Evolutionary conservation across 2,329 filamentous ascomycete genomes (phyloP).

Genomic region (Colletotrichum melonis): DNA sequence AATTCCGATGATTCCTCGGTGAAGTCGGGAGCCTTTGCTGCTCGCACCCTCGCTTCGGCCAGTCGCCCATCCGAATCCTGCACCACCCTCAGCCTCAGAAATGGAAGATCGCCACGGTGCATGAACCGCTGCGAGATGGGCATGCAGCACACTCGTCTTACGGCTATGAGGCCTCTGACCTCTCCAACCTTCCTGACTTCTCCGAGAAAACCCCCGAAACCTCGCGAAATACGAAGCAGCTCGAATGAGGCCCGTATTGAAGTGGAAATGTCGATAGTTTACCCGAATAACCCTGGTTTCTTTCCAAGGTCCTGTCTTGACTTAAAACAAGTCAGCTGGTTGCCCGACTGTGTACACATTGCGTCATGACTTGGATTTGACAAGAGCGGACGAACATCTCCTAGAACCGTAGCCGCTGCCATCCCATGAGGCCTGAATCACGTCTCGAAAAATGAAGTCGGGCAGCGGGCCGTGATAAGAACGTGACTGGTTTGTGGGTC

Average conservation of each 20-base stretch:
- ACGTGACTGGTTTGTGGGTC: slow-evolving; percentile 30
- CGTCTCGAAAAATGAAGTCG: slow-evolving; percentile 12
- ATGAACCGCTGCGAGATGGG: slow-evolving; percentile 30
- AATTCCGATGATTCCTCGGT: background rate
- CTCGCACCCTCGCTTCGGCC: background rate
- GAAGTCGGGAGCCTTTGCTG: background rate
- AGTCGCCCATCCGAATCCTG: background rate
- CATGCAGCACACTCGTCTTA: background rate
- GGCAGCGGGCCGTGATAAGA: slow-evolving; percentile 20
- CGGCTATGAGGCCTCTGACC: background rate
- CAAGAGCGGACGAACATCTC: slow-evolving; percentile 21
- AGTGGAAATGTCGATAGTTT: background rate
- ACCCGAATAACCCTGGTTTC: background rate
- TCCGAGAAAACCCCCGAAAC: background rate
- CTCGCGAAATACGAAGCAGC: background rate
- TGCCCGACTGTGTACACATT: slow-evolving; percentile 10
- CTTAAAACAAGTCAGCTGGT: slow-evolving; percentile 22
- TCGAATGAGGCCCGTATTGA: background rate
- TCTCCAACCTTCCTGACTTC: background rate
- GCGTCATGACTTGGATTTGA: slow-evolving; percentile 32
- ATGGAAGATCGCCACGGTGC: slow-evolving; percentile 21
- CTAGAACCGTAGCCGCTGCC: slow-evolving; percentile 18
- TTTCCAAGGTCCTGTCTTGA: slow-evolving; percentile 6
- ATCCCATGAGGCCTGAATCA: slow-evolving; percentile 34
- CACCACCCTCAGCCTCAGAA: slow-evolving; percentile 1